A percentile compares a stretch with the other conserved stretches of the same genome.
These are phyloP conservation scores for Inonotus obliquus DNA, from an alignment of 1,284 basidiomycete species.

Conservation along the genomic window DNA sequence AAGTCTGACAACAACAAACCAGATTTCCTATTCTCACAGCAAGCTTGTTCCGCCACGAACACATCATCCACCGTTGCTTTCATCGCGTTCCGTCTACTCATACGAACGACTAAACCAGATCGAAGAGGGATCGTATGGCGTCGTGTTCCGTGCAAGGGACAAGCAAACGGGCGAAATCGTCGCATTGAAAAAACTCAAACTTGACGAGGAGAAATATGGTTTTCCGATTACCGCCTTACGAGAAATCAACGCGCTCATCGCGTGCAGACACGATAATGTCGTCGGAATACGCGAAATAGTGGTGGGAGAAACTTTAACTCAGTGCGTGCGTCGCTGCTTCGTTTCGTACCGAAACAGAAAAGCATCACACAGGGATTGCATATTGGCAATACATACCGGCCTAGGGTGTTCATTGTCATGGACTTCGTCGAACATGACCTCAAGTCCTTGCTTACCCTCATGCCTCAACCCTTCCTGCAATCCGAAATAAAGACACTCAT, in stretches of 20 bases:
- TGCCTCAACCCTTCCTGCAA: conserved; percentile 93
- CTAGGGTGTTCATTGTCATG: conserved; percentile 97
- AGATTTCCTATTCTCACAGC: conserved; percentile 38
- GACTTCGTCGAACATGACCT: conserved; percentile 99
- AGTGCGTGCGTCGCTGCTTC: conserved; percentile 58
- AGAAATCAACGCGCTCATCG: conserved; percentile 93
- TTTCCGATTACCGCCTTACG: conserved; percentile 97
- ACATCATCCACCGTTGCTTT: conserved; percentile 68
- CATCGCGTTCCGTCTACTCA: conserved; percentile 87
- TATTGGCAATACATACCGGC: conserved; percentile 5
- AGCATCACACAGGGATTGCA: conserved; percentile 17
- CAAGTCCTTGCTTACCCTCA: conserved; percentile 89
- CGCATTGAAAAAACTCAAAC: conserved; percentile 96
- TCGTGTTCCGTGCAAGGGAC: conserved; percentile 94
- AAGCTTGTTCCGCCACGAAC: conserved; percentile 71
- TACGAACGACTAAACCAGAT: conserved; percentile 97
- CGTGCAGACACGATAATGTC: conserved; percentile 90
- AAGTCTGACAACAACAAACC: background rate
- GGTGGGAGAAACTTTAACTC: conserved; percentile 97
- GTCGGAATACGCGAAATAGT: conserved; percentile 95
- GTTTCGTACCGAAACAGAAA: conserved; percentile 9
- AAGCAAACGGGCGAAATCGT: conserved; percentile 93
- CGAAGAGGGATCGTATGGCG: conserved; percentile 97
- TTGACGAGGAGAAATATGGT: conserved; percentile 96
- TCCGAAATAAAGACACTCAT: conserved; percentile 98